Percentiles rank a stretch among this genome's conserved stretches.
Conservation (phyloP, 1,284 basidiomycete genomes). For the Ganoderma sinense region DNA sequence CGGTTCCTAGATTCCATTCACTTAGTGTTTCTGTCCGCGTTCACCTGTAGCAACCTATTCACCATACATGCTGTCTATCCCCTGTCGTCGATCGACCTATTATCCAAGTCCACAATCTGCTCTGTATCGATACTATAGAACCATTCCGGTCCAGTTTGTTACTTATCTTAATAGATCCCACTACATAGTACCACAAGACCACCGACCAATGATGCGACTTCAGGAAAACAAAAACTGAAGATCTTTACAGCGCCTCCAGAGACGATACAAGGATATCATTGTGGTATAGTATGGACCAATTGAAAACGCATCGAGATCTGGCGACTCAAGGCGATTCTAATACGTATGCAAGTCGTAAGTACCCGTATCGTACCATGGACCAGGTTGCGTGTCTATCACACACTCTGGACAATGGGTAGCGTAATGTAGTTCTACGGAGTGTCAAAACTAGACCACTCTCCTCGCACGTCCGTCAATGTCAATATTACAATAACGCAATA, state of each 20-base stretch:
- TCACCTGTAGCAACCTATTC: neutral
- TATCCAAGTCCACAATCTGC: neutral
- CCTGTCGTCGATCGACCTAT: neutral
- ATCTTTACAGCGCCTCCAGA: neutral
- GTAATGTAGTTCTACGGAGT: conserved; percentile 16
- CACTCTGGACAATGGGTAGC: neutral
- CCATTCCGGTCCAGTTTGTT: neutral
- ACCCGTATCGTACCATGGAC: neutral
- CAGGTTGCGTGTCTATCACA: neutral
- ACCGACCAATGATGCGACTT: no score
- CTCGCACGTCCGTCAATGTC: neutral
- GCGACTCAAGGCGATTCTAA: neutral
- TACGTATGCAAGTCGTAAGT: neutral
- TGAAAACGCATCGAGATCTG: neutral
- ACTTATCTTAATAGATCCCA: neutral
- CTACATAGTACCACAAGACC: neutral
- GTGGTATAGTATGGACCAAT: conserved; percentile 2
- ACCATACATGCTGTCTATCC: neutral
- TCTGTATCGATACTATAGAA: conserved; percentile 2
- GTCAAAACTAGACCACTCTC: neutral
- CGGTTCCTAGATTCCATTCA: neutral
- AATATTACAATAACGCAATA: conserved; percentile 2
- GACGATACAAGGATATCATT: conserved; percentile 3
- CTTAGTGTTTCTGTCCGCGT: neutral
- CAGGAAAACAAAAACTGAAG: no score